Evolutionary conservation across 2,329 filamentous ascomycete genomes (phyloP).

Genomic region (Orbilia ellipsospora): DNA sequence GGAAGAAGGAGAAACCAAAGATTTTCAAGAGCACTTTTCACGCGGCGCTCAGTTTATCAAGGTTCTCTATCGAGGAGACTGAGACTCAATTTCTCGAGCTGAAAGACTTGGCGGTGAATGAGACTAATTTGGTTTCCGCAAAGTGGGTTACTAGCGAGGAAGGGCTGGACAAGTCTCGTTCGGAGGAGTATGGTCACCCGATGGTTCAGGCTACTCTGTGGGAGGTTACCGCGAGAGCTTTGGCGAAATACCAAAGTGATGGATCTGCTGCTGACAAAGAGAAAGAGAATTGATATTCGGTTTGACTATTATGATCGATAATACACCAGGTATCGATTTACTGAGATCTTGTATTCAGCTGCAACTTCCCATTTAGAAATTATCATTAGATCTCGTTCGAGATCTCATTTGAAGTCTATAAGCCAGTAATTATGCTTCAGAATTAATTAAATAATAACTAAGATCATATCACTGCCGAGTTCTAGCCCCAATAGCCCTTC

Average conservation of each 20-base stretch:
- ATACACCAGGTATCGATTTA: too few species aligned
- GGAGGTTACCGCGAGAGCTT: not conserved
- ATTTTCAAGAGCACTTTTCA: not conserved
- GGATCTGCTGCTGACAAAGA: too few species aligned
- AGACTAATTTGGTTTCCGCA: not conserved
- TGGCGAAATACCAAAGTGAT: not conserved
- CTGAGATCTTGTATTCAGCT: too few species aligned
- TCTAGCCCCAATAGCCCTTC: too few species aligned
- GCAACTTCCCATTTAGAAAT: too few species aligned
- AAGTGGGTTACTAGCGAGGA: not conserved
- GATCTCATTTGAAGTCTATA: too few species aligned
- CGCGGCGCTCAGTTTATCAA: not conserved
- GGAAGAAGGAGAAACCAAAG: not conserved
- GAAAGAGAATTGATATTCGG: too few species aligned
- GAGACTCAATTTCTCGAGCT: not conserved
- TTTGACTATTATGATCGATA: too few species aligned
- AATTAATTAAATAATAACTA: too few species aligned
- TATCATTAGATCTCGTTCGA: too few species aligned
- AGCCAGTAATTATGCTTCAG: too few species aligned
- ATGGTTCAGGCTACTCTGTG: not conserved
- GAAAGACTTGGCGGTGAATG: not conserved
- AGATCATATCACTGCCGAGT: too few species aligned
- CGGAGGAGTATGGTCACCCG: not conserved
- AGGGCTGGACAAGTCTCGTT: not conserved
- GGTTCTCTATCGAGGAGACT: not conserved